phyloP scores from a whole-genome alignment of 805 yeast species.

The Blastobotrys chiropterorum region DNA sequence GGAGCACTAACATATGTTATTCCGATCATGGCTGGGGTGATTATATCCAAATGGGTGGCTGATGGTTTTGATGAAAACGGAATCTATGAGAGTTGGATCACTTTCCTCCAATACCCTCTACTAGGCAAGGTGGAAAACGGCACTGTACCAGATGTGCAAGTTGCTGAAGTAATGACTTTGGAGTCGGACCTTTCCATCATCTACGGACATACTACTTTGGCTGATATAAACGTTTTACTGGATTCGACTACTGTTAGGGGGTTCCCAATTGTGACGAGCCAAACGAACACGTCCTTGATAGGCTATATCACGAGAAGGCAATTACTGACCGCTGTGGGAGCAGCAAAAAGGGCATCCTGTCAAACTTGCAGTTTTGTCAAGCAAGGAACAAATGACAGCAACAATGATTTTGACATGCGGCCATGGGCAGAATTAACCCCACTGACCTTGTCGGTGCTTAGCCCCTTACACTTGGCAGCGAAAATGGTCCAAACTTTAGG shows the following conservation, averaged over 20 bases:
- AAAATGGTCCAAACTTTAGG: conserved; percentile 37
- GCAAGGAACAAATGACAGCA: conserved; percentile 6
- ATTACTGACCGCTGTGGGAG: conserved; percentile 29
- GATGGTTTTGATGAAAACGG: conserved; percentile 52
- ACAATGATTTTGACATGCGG: conserved; percentile 6
- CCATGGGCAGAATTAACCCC: conserved; percentile 18
- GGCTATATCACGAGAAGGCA: conserved; percentile 42
- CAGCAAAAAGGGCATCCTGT: background rate
- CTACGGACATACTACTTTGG: conserved; percentile 30
- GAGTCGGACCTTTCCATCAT: conserved; percentile 30
- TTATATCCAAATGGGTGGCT: conserved; percentile 65
- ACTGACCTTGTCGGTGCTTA: conserved; percentile 27
- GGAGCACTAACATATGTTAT: conserved; percentile 80
- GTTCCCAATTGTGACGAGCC: conserved; percentile 40
- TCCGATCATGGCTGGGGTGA: conserved; percentile 80
- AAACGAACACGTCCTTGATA: conserved; percentile 30
- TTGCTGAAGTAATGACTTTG: conserved; percentile 34
- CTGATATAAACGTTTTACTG: conserved; percentile 22
- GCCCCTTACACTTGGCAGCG: conserved; percentile 33
- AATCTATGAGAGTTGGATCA: conserved; percentile 58
- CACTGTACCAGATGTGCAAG: conserved; percentile 36
- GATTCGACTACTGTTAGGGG: conserved; percentile 30
- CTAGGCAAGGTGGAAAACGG: conserved; percentile 36
- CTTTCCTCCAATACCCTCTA: conserved; percentile 38
- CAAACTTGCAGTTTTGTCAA: background rate